A percentile compares a stretch with the other conserved stretches of the same genome.
Evolutionary conservation across 345 rosid genomes (phyloP).

Genomic region (Balakata baccata): DNA sequence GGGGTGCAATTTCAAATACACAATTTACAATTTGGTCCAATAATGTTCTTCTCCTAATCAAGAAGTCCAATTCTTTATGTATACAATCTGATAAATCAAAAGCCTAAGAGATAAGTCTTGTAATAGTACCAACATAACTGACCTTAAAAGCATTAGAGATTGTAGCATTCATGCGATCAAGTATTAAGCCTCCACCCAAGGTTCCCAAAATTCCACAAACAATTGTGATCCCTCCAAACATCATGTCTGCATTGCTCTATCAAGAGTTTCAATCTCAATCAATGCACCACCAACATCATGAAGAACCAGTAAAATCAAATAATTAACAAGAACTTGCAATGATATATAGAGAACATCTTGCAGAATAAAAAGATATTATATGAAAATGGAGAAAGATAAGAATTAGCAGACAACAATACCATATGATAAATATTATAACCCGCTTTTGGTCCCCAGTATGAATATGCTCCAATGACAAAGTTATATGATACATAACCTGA

Average conservation of each 20-base stretch:
- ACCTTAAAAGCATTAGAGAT: slow-evolving; percentile 93
- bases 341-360: not conserved
- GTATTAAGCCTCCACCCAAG: slow-evolving; percentile 66
- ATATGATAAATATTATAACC: slow-evolving; percentile 47
- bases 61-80: not conserved
- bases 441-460: slow-evolving; percentile 97
- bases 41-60: not conserved
- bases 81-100: not conserved
- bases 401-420: slow-evolving; percentile 3
- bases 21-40: not conserved
- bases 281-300: slow-evolving; percentile 6
- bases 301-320: not conserved
- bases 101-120: not conserved
- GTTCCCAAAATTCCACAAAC: slow-evolving; percentile 81
- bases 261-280: slow-evolving; percentile 11
- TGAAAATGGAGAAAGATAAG: not conserved
- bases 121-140: not conserved
- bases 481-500: slow-evolving; percentile 76
- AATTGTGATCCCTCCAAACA: slow-evolving; percentile 83
- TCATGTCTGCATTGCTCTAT: slow-evolving; percentile 73
- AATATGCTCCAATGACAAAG: slow-evolving; percentile 88
- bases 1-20: not conserved
- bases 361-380: not conserved
- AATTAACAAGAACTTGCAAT: not conserved
- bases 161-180: slow-evolving; percentile 66